These are phyloP conservation scores for Suillus discolor DNA, from an alignment of 768 basidiomycete species.

Conservation along the genomic window DNA sequence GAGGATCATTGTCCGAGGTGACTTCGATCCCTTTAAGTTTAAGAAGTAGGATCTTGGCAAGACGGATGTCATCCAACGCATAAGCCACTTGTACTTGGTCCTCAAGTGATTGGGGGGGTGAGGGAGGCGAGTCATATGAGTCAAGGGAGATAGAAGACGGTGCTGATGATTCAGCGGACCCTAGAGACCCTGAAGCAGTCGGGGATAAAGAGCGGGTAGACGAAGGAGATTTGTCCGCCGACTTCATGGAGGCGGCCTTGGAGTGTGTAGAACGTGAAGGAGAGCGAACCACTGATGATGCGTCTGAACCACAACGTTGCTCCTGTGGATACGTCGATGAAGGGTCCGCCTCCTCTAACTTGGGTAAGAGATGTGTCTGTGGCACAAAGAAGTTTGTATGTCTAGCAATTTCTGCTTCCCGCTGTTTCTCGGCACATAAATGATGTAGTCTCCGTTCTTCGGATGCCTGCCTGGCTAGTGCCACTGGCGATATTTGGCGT, in stretches of 20 bases:
- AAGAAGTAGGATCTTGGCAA: slow-evolving; percentile 65
- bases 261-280: slow-evolving; percentile 6
- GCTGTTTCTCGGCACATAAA: slow-evolving; percentile 17
- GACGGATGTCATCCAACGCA: slow-evolving; percentile 65
- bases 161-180: slow-evolving; percentile 17
- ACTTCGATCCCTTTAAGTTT: slow-evolving; percentile 63
- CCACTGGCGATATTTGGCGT: slow-evolving; percentile 42
- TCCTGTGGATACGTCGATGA: not conserved
- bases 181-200: slow-evolving; percentile 22
- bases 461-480: slow-evolving; percentile 45
- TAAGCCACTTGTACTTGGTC: slow-evolving; percentile 72
- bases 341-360: slow-evolving; percentile 10
- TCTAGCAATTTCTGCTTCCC: slow-evolving; percentile 3
- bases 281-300: not conserved
- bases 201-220: slow-evolving; percentile 23
- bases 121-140: slow-evolving; percentile 50
- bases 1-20: slow-evolving; percentile 58
- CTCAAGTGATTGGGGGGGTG: slow-evolving; percentile 48
- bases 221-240: slow-evolving; percentile 1
- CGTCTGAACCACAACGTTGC: not conserved
- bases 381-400: slow-evolving; percentile 8
- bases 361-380: slow-evolving; percentile 6
- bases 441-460: slow-evolving; percentile 36
- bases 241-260: slow-evolving; percentile 1
- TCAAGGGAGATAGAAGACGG: slow-evolving; percentile 32